These are phyloP conservation scores for Hypoxylon sp. DNA, from an alignment of 2,329 filamentous ascomycete species.

Conservation along the genomic window DNA sequence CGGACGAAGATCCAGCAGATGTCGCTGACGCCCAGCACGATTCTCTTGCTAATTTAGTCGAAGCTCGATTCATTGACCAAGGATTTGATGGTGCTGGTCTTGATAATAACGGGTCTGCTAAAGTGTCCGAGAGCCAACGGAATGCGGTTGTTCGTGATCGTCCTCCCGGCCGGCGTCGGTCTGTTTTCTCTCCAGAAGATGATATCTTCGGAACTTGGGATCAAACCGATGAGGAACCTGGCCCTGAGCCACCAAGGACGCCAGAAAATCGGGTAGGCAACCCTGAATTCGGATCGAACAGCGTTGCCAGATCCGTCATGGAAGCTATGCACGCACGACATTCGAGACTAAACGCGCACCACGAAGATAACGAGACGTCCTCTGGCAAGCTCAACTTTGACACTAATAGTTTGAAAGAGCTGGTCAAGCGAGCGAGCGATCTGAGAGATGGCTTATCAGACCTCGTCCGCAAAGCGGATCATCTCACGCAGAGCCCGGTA, in stretches of 20 bases:
- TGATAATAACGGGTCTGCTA: conserved; percentile 59
- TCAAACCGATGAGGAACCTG: conserved; percentile 57
- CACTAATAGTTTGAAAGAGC: conserved; percentile 76
- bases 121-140: conserved; percentile 60
- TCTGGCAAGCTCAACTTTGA: conserved; percentile 75
- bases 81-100: conserved; percentile 64
- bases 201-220: conserved; percentile 74
- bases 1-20: conserved; percentile 71
- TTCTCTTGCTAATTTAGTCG: conserved; percentile 59
- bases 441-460: conserved; percentile 73
- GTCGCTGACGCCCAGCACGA: conserved; percentile 57
- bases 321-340: conserved; percentile 73
- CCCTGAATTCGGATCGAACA: conserved; percentile 58
- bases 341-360: conserved; percentile 58
- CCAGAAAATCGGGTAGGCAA: conserved; percentile 57
- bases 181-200: conserved; percentile 75
- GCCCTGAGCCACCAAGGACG: conserved; percentile 58
- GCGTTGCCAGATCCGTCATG: conserved; percentile 73
- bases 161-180: conserved; percentile 67
- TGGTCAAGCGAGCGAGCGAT: conserved; percentile 74
- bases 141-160: conserved; percentile 70
- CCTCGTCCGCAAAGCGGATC: conserved; percentile 71
- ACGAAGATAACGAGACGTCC: conserved; percentile 54
- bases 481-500: conserved; percentile 69
- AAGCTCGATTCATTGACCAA: conserved; percentile 63